Evolutionary conservation across 2,329 filamentous ascomycete genomes (phyloP).

Genomic region (Colletotrichum gloeosporioides): DNA sequence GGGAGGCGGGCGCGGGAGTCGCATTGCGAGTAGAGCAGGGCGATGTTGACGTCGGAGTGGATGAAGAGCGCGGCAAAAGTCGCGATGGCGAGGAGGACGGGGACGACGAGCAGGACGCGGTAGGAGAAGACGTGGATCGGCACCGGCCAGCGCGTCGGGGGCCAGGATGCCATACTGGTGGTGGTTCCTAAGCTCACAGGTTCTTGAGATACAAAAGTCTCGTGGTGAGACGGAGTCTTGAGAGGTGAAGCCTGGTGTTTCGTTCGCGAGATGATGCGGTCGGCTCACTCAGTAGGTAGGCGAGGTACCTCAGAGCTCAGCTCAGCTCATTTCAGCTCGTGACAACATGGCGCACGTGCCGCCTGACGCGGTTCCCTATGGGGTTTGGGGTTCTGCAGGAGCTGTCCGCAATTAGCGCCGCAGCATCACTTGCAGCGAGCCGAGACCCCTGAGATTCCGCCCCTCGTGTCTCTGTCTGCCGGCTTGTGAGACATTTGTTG

Average conservation of each 20-base stretch:
- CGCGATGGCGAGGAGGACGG: conserved; percentile 49
- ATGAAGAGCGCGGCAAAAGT: conserved; percentile 47
- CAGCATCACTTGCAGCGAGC: background rate
- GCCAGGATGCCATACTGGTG: background rate
- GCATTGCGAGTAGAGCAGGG: conserved; percentile 60
- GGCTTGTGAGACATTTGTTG: background rate
- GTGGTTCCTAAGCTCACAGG: background rate
- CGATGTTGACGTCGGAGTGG: conserved; percentile 55
- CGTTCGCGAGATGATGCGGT: background rate
- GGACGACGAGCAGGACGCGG: conserved; percentile 56
- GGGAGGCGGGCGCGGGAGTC: conserved; percentile 52
- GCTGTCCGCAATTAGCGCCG: background rate
- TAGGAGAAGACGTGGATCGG: conserved; percentile 60
- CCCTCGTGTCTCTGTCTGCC: background rate
- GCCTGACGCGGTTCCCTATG: background rate
- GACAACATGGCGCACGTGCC: conserved; percentile 11
- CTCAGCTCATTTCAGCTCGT: background rate
- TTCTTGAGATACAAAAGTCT: too few species aligned
- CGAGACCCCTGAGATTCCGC: background rate
- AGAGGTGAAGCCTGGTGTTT: background rate
- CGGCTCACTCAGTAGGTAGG: background rate
- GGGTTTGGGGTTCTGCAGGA: background rate
- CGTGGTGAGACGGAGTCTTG: background rate
- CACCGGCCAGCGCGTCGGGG: conserved; percentile 32
- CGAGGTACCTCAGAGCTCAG: background rate